Conservation (phyloP, 2,329 filamentous ascomycete genomes). For the Dactylellina cionopaga region DNA sequence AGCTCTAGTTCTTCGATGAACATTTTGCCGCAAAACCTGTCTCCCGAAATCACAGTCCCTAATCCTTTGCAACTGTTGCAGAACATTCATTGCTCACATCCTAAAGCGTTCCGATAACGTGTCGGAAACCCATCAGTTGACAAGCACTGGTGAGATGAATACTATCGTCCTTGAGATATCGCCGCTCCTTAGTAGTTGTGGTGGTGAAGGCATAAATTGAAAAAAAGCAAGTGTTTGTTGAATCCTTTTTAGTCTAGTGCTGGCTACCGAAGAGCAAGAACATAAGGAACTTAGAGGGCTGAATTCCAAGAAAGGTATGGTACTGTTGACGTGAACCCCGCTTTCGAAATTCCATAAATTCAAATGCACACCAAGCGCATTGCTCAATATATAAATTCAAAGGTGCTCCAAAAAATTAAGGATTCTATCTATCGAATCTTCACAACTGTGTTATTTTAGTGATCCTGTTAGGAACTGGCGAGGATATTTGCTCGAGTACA, state of each 20-base stretch:
- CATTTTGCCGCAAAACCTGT: no score
- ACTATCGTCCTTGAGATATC: no score
- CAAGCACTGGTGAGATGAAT: no score
- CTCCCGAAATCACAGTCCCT: no score
- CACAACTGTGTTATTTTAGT: neutral
- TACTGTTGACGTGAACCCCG: neutral
- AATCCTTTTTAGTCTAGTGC: neutral
- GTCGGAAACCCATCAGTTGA: no score
- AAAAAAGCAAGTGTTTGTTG: neutral
- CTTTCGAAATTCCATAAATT: neutral
- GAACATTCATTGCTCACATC: no score
- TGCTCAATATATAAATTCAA: neutral
- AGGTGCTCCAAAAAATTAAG: neutral
- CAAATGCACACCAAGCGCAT: neutral
- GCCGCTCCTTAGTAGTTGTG: no score
- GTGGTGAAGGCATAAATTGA: neutral
- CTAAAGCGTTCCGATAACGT: no score
- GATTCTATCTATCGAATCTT: neutral
- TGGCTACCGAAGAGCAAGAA: no score
- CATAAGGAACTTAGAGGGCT: neutral
- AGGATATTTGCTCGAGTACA: neutral
- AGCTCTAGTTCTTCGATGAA: no score
- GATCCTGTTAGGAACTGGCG: neutral
- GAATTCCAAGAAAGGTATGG: neutral
- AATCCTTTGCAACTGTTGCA: no score